Evolutionary conservation across 371 early-diverging fungal genomes (phyloP), one percentile per base, ranked within the genome.

Genomic region (Syncephalis plumigaleata): DNA sequence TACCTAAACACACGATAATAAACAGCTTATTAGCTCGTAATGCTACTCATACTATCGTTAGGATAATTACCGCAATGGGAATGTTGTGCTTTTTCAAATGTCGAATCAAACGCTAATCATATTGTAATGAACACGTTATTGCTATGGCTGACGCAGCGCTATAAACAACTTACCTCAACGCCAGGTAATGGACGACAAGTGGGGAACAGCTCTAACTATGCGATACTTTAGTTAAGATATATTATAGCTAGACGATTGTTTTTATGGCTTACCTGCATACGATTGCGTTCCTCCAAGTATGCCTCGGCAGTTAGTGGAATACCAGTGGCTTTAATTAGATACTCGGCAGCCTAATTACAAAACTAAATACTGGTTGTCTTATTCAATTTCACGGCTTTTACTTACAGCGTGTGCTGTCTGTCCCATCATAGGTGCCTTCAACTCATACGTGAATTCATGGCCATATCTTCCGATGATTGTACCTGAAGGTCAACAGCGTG

Each of bases 401-500:
- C 40, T 49, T 60, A 76, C 79, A 55, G 79, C 84, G 17, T 60
- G 55, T 42, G 67, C 69, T 22, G 67, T 75, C 45, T 75, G 70
- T 3, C 89, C 88, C 86, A 89, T 86, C 58, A 88, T 59, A 57
- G 77, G 69, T 38, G 76, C 62, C 64, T 88, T 92, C 49, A 87
- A 66, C 20, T 78, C 82, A 64, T 82, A 84, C 7, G 68, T 71
- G 51, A 80, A 89, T n/a, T 54, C 65, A 58, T 73, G 71, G 39
- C 82, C 84, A 50, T 59, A 73, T 46, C 73, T 73, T 40, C 51
- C 60, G 21, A 84, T 57, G 48, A 86, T 76, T 50, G 70, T 69
- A 38, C 68, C 70, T 27, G n/a, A 16, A 20, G 16, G 40, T 39
- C 21, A 4, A 37, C n/a, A n/a, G 39, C 47, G 9, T 20, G 39